Conservation (phyloP, 768 basidiomycete genomes). For the Tephrocybe sp. region DNA sequence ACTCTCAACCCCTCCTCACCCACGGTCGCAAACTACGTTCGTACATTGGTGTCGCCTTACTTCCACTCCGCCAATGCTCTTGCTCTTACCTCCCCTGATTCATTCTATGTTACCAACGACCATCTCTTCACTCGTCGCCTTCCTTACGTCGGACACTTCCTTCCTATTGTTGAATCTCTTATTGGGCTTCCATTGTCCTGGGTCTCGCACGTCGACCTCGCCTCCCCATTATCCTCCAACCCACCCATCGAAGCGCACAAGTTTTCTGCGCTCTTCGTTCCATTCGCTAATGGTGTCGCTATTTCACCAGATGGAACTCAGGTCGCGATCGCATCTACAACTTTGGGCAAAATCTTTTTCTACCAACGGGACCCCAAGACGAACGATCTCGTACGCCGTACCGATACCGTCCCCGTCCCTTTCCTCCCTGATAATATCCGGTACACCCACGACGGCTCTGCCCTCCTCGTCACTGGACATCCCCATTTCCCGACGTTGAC, state of each 20-base stretch:
- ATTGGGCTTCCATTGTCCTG: constrained; percentile 57
- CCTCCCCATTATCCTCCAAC: constrained; percentile 21
- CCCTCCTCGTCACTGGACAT: constrained; percentile 62
- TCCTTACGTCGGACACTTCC: constrained; percentile 45
- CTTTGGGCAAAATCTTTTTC: constrained; percentile 42
- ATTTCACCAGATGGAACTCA: constrained; percentile 46
- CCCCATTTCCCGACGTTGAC: constrained; percentile 56
- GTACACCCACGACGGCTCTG: constrained; percentile 41
- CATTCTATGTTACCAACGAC: constrained; percentile 75
- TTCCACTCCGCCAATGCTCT: constrained; percentile 68
- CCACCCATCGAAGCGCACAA: constrained; percentile 30
- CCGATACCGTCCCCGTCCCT: constrained; percentile 44
- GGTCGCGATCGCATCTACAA: constrained; percentile 58
- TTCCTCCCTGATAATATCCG: constrained; percentile 62
- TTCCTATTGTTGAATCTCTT: constrained; percentile 54
- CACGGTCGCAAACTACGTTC: constrained; percentile 47
- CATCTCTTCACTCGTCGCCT: constrained; percentile 65
- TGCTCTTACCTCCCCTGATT: constrained; percentile 59
- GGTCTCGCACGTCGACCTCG: constrained; percentile 52
- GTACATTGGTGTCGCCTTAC: constrained; percentile 55
- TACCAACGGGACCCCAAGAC: constrained; percentile 48
- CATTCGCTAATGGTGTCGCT: constrained; percentile 71
- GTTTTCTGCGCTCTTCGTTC: constrained; percentile 43
- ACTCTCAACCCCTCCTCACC: constrained; percentile 41
- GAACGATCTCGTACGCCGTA: constrained; percentile 36